Evolutionary conservation across 2,329 filamentous ascomycete genomes (phyloP), one percentile per base, ranked within the genome.

Genomic region (Plenodomus tracheiphilus): DNA sequence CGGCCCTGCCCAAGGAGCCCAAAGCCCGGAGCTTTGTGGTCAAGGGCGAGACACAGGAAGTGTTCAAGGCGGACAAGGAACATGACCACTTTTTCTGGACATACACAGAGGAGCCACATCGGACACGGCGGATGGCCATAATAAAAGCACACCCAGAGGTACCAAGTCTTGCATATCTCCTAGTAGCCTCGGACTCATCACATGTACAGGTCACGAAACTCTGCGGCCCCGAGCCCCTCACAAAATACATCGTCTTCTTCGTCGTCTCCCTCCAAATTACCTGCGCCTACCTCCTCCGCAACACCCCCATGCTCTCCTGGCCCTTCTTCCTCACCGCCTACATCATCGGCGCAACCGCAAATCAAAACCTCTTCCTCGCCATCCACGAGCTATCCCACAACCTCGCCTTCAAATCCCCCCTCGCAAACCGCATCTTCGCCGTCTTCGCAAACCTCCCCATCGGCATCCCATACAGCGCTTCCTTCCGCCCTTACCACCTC

Each of bases 371-470:
- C 42, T 99, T 99, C 79, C 85, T 99, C 36, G 91, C 94, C 50
- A 99, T 99, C 68, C 94, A 99, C 77, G 94, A 99, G 76, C 97
- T 99, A 72, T 96, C 91, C 15, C 94, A 99, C 77, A 99, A 99
- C 71, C 81, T 99, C 55, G 94, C 93, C 30, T 97, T 97, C 80
- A 85, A 85, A 59, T 92, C 85, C 20, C 82, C 89, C 1, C 71
- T 86, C 36, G 86, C 85, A 53, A 99, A 99, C 76, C 82, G 94
- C 17, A 70, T 96, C 43, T 81, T 97, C 58, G 94, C 94, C 58
- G 89, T 99, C 53, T 85, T 97, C 70, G 94, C 94, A 53, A 99
- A 99, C 74, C 78, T 99, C 39, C 94, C 94, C 40, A 99, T 99
- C 70, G 94, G 90, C 39, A 82, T 97, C 44, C 94, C 94, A 4